phyloP scores from a whole-genome alignment of 768 basidiomycete species.

The Lactifluus pinguis region DNA sequence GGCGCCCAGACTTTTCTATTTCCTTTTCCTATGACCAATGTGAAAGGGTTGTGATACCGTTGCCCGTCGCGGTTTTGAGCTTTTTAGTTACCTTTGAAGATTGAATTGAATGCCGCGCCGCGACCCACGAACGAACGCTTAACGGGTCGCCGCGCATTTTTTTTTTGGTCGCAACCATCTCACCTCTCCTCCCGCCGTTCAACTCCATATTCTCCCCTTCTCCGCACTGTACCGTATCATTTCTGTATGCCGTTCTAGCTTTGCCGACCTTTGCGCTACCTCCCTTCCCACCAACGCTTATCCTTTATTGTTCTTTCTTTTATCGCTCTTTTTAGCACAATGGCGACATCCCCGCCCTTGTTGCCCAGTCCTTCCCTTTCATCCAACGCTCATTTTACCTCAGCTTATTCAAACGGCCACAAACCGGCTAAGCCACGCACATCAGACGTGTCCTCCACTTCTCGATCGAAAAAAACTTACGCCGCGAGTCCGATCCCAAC shows the following conservation, averaged over 20 bases:
- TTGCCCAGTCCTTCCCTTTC: constrained; percentile 16
- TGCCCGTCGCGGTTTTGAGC: too few species aligned
- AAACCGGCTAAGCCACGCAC: not conserved
- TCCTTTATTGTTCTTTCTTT: not conserved
- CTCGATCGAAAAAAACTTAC: constrained; percentile 2
- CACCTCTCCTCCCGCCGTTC: not conserved
- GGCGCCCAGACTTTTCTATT: too few species aligned
- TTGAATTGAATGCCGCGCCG: not conserved
- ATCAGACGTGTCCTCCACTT: not conserved
- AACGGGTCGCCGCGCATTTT: not conserved
- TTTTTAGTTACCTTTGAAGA: not conserved
- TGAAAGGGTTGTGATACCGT: too few species aligned
- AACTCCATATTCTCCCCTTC: not conserved
- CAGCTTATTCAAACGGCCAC: constrained; percentile 4
- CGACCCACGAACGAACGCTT: not conserved
- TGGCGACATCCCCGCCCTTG: constrained; percentile 11
- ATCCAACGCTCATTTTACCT: constrained; percentile 18
- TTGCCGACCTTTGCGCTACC: not conserved
- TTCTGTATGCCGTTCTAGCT: constrained; percentile 5
- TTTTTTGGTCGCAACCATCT: not conserved
- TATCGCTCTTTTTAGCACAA: constrained; percentile 7
- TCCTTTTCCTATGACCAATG: too few species aligned
- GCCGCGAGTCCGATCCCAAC: constrained; percentile 7
- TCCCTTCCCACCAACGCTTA: not conserved
- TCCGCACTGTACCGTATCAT: not conserved